These are phyloP conservation scores for Diospyros lotus DNA, from an alignment of 148 eudicot species.

Conservation along the genomic window DNA sequence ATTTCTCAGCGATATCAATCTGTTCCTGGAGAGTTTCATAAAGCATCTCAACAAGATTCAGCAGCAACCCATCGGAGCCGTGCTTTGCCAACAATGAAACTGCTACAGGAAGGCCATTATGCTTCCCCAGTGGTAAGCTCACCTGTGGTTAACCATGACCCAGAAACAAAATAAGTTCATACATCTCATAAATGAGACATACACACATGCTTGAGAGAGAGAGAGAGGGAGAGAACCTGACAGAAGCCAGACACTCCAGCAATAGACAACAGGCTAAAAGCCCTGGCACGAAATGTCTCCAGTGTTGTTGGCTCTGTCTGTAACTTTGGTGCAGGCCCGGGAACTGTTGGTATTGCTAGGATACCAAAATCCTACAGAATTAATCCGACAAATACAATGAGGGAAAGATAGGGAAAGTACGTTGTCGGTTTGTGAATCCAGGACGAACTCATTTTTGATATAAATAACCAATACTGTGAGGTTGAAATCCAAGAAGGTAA, in stretches of 20 bases:
- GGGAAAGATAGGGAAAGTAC: background rate
- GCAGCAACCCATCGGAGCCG: slow-evolving; percentile 75
- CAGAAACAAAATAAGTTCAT: background rate
- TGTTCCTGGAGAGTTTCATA: slow-evolving; percentile 43
- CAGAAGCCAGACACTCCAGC: slow-evolving; percentile 90
- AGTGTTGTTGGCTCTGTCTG: slow-evolving; percentile 51
- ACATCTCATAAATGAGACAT: background rate
- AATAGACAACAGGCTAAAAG: slow-evolving; percentile 75
- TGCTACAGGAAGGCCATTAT: slow-evolving; percentile 68
- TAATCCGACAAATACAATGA: background rate
- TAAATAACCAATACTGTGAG: background rate
- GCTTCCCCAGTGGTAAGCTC: slow-evolving; percentile 68
- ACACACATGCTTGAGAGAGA: background rate
- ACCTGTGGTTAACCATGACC: slow-evolving; percentile 41
- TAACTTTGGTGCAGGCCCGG: slow-evolving; percentile 83
- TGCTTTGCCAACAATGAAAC: slow-evolving; percentile 77
- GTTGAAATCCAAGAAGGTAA: background rate
- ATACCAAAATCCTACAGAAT: slow-evolving; percentile 56
- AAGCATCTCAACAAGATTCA: slow-evolving; percentile 52
- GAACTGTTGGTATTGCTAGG: slow-evolving; percentile 80
- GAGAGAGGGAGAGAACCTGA: slow-evolving; percentile 51
- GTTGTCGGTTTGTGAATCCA: background rate
- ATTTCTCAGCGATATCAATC: slow-evolving; percentile 24
- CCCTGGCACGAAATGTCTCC: slow-evolving; percentile 66
- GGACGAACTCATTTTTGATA: background rate